These are phyloP conservation scores for Neurospora sp. DNA, from an alignment of 495 filamentous ascomycete species.

Conservation along the genomic window DNA sequence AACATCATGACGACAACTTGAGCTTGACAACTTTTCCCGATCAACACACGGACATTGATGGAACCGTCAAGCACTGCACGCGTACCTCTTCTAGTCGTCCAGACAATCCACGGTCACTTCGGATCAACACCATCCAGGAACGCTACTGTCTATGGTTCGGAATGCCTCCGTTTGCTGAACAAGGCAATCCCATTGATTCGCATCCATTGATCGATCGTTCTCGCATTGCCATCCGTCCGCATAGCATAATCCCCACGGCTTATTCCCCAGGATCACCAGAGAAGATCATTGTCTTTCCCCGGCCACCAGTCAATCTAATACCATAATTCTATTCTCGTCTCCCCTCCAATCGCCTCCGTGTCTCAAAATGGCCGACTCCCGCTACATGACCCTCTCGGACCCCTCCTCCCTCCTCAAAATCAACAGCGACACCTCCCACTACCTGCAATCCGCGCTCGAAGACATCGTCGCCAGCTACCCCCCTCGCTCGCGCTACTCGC, in stretches of 20 bases:
- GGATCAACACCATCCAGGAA: not conserved
- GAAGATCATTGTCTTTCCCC: too few species aligned
- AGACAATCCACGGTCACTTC: too few species aligned
- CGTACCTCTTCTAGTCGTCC: not conserved
- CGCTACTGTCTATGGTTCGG: not conserved
- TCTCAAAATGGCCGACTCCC: not conserved
- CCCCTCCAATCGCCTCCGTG: not conserved
- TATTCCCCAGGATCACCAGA: not conserved
- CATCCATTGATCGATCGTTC: not conserved
- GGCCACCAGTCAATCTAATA: too few species aligned
- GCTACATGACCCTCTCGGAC: conserved; percentile 6
- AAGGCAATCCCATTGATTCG: not conserved
- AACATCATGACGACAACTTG: not conserved
- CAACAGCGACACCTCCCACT: conserved; percentile 5
- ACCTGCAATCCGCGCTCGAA: conserved; percentile 18
- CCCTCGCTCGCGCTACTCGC: conserved; percentile 17
- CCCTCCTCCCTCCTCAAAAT: not conserved
- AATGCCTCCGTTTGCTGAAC: not conserved
- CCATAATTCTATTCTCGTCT: not conserved
- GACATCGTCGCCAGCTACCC: conserved; percentile 23
- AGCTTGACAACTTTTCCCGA: not conserved
- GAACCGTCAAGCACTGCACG: not conserved
- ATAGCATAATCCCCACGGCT: not conserved
- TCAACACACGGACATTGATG: not conserved
- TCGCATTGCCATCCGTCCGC: not conserved